These are phyloP conservation scores for Leptographium lundbergii DNA, from an alignment of 2,329 filamentous ascomycete species.

Conservation along the genomic window DNA sequence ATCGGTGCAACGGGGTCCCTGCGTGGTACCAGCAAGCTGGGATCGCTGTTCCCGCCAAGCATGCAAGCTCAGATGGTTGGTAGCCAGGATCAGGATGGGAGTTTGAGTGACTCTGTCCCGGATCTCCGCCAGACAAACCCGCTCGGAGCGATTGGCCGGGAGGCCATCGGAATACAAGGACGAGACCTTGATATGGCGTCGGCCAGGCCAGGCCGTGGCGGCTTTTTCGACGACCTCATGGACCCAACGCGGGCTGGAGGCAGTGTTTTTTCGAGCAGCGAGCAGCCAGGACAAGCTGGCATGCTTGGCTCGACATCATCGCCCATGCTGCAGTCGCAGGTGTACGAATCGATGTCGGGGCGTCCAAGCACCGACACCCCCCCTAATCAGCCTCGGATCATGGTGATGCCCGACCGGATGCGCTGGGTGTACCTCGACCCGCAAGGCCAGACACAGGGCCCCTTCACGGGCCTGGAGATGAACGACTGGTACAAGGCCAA, in stretches of 20 bases:
- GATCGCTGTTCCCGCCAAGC: slow-evolving; percentile 72
- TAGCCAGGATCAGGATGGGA: slow-evolving; percentile 51
- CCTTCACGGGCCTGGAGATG: slow-evolving; percentile 96
- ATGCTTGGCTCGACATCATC: slow-evolving; percentile 7
- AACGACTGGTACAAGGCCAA: slow-evolving; percentile 99
- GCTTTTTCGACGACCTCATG: slow-evolving; percentile 12
- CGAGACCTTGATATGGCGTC: slow-evolving; percentile 46
- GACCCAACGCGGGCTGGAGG: slow-evolving; percentile 3
- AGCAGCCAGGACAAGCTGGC: slow-evolving; percentile 17
- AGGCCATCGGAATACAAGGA: slow-evolving; percentile 37
- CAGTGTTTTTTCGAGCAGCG: slow-evolving; percentile 4
- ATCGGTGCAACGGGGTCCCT: slow-evolving; percentile 54
- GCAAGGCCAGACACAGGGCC: slow-evolving; percentile 81
- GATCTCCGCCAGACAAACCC: slow-evolving; percentile 50
- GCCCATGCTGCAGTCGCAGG: slow-evolving; percentile 2
- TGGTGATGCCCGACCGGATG: slow-evolving; percentile 99
- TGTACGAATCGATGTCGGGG: slow-evolving; percentile 20
- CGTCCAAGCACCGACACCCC: slow-evolving; percentile 36
- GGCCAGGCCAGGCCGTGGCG: slow-evolving; percentile 30
- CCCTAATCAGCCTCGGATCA: slow-evolving; percentile 56
- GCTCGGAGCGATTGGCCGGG: slow-evolving; percentile 55
- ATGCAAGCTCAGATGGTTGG: slow-evolving; percentile 76
- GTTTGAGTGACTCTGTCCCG: slow-evolving; percentile 42
- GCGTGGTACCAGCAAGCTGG: slow-evolving; percentile 68
- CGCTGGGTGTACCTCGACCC: slow-evolving; percentile 97